Conservation (phyloP, 1,284 basidiomycete species). For the Phellopilus nigrolimitatus region DNA sequence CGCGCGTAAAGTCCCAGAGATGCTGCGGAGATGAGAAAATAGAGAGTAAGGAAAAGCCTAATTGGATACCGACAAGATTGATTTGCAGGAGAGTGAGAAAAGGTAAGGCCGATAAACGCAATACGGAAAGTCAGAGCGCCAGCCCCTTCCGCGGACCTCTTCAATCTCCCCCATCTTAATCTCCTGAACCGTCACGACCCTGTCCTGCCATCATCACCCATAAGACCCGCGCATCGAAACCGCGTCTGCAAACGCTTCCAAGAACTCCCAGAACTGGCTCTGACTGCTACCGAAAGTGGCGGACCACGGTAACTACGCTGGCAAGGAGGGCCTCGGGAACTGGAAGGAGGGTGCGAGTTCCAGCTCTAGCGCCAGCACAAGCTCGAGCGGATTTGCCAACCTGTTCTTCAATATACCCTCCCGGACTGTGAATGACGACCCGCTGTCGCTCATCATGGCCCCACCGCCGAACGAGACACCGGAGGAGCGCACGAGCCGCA, state of each 20-base stretch:
- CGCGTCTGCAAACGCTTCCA: too few relatives aligned
- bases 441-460: slow-evolving; percentile 29
- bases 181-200: too few relatives aligned
- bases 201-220: background rate
- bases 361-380: background rate
- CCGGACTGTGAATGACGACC: slow-evolving; percentile 28
- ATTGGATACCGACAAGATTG: background rate
- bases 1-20: too few relatives aligned
- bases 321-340: background rate
- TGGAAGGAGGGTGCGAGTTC: background rate
- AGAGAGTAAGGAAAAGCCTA: too few relatives aligned
- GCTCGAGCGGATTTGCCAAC: slow-evolving; percentile 2
- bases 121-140: background rate
- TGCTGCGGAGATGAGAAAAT: background rate
- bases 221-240: too few relatives aligned
- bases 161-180: background rate
- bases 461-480: slow-evolving; percentile 41
- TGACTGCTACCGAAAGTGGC: background rate
- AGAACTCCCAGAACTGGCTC: too few relatives aligned
- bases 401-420: slow-evolving; percentile 13
- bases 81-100: background rate
- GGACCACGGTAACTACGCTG: background rate
- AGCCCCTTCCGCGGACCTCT: background rate
- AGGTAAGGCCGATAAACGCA: background rate
- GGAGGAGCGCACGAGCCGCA: slow-evolving; percentile 38